These are phyloP conservation scores for Aspergillus latus DNA, from an alignment of 2,329 filamentous ascomycete species.

Conservation along the genomic window DNA sequence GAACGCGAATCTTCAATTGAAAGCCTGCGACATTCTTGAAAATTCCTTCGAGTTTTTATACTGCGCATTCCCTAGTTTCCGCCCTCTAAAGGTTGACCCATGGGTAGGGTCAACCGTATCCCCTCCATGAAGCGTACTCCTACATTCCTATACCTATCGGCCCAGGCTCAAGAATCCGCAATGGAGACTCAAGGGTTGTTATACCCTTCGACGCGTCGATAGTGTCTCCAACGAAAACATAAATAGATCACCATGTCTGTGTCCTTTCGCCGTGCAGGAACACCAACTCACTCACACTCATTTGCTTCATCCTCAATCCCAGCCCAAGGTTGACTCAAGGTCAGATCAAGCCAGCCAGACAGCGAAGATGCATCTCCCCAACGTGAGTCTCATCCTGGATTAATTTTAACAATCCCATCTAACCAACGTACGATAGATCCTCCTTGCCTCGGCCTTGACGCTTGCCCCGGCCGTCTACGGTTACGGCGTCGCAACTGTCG, in stretches of 20 bases:
- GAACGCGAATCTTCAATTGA: neutral
- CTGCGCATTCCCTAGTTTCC: neutral
- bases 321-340: neutral
- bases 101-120: neutral
- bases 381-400: slow-evolving; percentile 6
- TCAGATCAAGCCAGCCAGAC: neutral
- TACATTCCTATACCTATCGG: neutral
- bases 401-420: neutral
- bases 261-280: too few relatives aligned
- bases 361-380: slow-evolving; percentile 18
- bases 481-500: slow-evolving; percentile 14
- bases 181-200: too few relatives aligned
- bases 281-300: neutral
- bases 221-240: neutral
- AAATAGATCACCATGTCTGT: neutral
- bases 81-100: neutral
- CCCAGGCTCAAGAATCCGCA: too few relatives aligned
- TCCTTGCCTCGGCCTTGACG: slow-evolving; percentile 7
- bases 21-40: neutral
- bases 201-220: neutral
- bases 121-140: neutral
- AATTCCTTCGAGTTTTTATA: neutral
- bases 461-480: slow-evolving; percentile 18
- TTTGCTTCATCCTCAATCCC: neutral
- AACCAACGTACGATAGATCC: neutral